Percentiles rank a stretch among this genome's conserved stretches.
Evolutionary conservation across 2,329 filamentous ascomycete genomes (phyloP).

Genomic region (Penicillium sp.): DNA sequence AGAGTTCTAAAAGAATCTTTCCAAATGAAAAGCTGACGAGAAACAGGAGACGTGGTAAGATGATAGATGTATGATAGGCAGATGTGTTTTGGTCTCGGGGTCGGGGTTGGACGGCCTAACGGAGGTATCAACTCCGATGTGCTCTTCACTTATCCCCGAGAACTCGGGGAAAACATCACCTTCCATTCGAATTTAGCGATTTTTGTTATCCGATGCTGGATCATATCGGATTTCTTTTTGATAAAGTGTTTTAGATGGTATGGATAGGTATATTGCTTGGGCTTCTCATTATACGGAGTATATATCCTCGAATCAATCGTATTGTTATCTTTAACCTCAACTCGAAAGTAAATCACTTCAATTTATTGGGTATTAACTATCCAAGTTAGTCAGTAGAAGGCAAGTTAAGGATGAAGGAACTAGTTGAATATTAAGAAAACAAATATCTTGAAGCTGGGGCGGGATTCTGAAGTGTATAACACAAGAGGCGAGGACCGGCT

Average conservation of each 20-base stretch:
- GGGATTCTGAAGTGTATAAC: background rate
- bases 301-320: background rate
- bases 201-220: background rate
- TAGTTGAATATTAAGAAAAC: background rate
- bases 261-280: background rate
- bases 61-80: background rate
- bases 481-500: background rate
- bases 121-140: background rate
- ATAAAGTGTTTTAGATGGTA: background rate
- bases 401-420: background rate
- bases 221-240: background rate
- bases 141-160: background rate
- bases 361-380: no score
- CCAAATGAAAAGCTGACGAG: slow-evolving; percentile 19
- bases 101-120: background rate
- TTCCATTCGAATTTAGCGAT: background rate
- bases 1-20: background rate
- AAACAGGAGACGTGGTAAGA: slow-evolving; percentile 43
- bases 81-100: background rate
- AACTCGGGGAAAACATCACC: background rate
- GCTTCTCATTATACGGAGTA: background rate
- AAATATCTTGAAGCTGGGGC: background rate
- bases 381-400: no score
- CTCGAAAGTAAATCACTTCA: background rate
- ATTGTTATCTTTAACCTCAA: background rate